Conservation (phyloP, 768 basidiomycete genomes). For the Mycena crocata region DNA sequence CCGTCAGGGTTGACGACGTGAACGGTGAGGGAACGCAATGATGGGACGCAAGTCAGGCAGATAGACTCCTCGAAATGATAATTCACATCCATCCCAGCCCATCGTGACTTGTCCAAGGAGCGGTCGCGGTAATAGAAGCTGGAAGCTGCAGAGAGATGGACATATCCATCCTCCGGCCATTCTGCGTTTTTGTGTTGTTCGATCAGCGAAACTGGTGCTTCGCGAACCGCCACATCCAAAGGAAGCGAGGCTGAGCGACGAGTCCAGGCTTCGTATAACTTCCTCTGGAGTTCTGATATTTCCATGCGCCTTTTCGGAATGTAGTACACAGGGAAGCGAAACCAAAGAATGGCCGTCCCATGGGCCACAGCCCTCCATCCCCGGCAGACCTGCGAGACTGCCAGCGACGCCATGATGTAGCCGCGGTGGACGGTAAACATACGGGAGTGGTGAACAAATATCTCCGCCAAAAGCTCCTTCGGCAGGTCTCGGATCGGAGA, state of each 20-base stretch:
- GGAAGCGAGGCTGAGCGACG: constrained; percentile 1
- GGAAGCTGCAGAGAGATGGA: background rate
- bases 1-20: background rate
- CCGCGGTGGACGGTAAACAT: background rate
- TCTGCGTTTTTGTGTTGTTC: background rate
- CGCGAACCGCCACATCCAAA: constrained; percentile 12
- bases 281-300: background rate
- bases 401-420: constrained; percentile 10
- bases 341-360: constrained; percentile 13
- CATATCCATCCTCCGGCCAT: background rate
- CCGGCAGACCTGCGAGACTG: constrained; percentile 6
- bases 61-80: background rate
- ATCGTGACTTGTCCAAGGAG: background rate
- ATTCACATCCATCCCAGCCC: constrained; percentile 2
- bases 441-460: constrained; percentile 2
- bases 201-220: background rate
- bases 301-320: too few relatives aligned
- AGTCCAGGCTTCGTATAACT: background rate
- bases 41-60: background rate
- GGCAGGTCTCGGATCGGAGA: constrained; percentile 11
- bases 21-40: constrained; percentile 1
- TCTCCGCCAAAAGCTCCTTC: constrained; percentile 4
- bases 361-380: constrained; percentile 9
- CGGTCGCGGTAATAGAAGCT: background rate
- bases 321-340: constrained; percentile 18